Conservation (phyloP, 2,329 filamentous ascomycete genomes). For the Botryosphaeria agaves region DNA sequence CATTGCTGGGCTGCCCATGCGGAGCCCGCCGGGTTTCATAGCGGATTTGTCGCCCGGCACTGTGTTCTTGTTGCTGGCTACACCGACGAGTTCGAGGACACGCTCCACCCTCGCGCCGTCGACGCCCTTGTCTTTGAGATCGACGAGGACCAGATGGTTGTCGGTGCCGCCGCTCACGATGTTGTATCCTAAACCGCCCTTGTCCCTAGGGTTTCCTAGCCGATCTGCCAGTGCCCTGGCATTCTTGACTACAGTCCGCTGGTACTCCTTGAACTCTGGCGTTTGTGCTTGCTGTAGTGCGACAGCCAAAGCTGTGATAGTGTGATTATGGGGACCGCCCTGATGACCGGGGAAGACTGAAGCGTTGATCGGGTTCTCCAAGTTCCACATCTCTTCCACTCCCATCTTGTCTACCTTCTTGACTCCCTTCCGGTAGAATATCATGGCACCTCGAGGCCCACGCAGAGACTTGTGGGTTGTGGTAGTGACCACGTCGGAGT, state of each 20-base stretch:
- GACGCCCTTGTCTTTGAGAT: conserved; percentile 74
- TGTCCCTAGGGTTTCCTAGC: conserved; percentile 49
- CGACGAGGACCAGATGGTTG: conserved; percentile 87
- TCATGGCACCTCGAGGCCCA: conserved; percentile 89
- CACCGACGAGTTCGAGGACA: conserved; percentile 78
- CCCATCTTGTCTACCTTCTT: conserved; percentile 69
- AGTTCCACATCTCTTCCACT: conserved; percentile 74
- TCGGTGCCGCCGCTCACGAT: conserved; percentile 91
- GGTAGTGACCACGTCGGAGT: conserved; percentile 89
- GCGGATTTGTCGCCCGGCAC: conserved; percentile 91
- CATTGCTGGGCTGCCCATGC: conserved; percentile 95
- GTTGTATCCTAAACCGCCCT: conserved; percentile 66
- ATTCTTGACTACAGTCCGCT: conserved; percentile 77
- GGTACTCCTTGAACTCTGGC: conserved; percentile 83
- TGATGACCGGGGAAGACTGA: conserved; percentile 98
- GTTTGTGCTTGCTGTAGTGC: conserved; percentile 86
- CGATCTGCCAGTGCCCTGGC: conserved; percentile 68
- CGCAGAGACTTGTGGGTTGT: conserved; percentile 96
- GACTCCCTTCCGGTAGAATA: conserved; percentile 93
- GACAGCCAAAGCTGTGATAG: conserved; percentile 87
- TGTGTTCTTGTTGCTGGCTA: conserved; percentile 99
- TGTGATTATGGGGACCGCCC: conserved; percentile 97
- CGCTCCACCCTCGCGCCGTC: conserved; percentile 84
- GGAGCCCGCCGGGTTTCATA: conserved; percentile 78
- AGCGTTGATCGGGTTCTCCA: conserved; percentile 84